Base-by-base conservation (phyloP, 345 rosid species). In the Salix arbutifolia region DNA sequence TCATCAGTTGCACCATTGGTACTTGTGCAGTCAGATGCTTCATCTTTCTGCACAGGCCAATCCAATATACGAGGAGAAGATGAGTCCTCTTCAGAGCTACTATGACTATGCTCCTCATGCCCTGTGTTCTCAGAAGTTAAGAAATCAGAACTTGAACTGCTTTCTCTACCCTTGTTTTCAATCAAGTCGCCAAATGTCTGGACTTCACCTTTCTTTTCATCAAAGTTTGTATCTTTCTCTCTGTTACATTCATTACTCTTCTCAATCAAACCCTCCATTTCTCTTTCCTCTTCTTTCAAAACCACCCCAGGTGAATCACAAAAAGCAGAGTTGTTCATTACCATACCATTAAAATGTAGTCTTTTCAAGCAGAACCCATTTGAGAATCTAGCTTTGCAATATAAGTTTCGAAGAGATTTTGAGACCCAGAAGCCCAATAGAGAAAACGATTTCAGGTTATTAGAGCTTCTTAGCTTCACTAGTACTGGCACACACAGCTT, bases 111-210 rank as follows among this genome's bases (percentile, higher is more conserved):
- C 75, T 88, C 92, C 35, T 88, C 97, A 3, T 74, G 87, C 46
- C 82, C 92, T 1, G 88, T 86, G 33, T 86, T 77, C 67, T 88
- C 97, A 11, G 98, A 91, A 12, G 85, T 85, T 83, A 87, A 84
- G 76, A 88, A 86, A 67, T 88, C 93, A 12, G 94, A 96, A 81
- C 97, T 88, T 74, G 91, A 90, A 78, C 97, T 88, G 80, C 95
- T 93, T 77, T 87, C 92, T 76, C 90, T 79, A 28, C 77, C 87
- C 66, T 87, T 82, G 67, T 79, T 89, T 79, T 85, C 90, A 79
- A 86, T 75, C 75, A 88, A 79, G 28, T 87, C 88, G 61, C 80
- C 89, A 83, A 88, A 89, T 18, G 84, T 81, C 83, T 81, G 85
- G 60, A 78, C 48, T 71, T 78, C 79, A 69, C 76, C 80, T 31